A percentile compares a stretch with the other conserved stretches of the same genome.
phyloP scores from a whole-genome alignment of 2,329 filamentous ascomycete species.

The Dryadomyces quercus-mongolicae region DNA sequence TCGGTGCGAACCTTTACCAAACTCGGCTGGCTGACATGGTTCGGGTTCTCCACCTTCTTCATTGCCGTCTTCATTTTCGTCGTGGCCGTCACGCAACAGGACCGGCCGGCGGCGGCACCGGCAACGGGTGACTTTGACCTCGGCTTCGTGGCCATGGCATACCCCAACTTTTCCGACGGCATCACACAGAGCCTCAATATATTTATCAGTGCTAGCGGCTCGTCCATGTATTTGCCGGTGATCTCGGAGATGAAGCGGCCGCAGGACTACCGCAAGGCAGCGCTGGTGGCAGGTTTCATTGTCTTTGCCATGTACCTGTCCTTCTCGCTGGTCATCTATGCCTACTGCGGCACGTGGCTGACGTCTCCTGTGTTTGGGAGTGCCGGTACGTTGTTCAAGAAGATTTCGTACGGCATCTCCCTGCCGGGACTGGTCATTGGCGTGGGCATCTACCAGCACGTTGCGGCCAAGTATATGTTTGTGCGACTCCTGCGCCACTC shows the following conservation, averaged over 20 bases:
- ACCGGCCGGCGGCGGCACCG: conserved; percentile 23
- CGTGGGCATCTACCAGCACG: conserved; percentile 19
- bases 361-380: conserved; percentile 40
- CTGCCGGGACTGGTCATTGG: conserved; percentile 39
- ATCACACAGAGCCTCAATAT: conserved; percentile 46
- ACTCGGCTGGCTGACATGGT: conserved; percentile 36
- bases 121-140: conserved; percentile 26
- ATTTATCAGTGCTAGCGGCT: conserved; percentile 33
- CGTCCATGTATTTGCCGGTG: conserved; percentile 32
- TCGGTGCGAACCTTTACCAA: conserved; percentile 28
- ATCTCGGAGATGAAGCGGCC: conserved; percentile 53
- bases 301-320: conserved; percentile 37
- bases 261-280: conserved; percentile 44
- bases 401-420: conserved; percentile 47
- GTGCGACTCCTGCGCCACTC: conserved; percentile 20
- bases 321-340: conserved; percentile 40
- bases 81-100: conserved; percentile 26
- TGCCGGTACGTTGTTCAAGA: conserved; percentile 47
- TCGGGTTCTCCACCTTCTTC: conserved; percentile 41
- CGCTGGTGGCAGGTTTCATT: conserved; percentile 34
- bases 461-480: conserved; percentile 19
- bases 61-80: conserved; percentile 45
- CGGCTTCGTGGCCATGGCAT: conserved; percentile 34
- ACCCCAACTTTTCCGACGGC: conserved; percentile 40
- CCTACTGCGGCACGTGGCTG: conserved; percentile 50